phyloP scores from a whole-genome alignment of 768 basidiomycete genomes.

The Boletus huronensis region DNA sequence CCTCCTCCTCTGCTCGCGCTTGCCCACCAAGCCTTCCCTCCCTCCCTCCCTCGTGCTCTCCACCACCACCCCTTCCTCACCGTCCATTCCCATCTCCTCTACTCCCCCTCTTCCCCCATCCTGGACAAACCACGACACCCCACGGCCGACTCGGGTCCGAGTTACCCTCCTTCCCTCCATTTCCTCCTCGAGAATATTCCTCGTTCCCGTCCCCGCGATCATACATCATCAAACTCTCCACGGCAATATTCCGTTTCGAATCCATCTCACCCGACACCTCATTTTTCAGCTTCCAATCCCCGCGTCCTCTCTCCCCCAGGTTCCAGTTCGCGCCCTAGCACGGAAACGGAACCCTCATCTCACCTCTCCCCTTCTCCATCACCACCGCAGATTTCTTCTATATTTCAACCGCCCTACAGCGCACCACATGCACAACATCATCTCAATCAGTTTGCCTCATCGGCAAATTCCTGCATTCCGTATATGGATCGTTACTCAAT shows the following conservation, averaged over 20 bases:
- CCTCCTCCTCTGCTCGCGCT: slow-evolving; percentile 24
- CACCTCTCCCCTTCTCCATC: slow-evolving; percentile 43
- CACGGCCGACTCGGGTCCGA: slow-evolving; percentile 35
- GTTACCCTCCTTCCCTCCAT: slow-evolving; percentile 31
- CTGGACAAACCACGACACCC: slow-evolving; percentile 35
- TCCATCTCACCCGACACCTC: slow-evolving; percentile 19
- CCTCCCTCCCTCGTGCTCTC: slow-evolving; percentile 13
- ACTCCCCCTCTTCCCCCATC: slow-evolving; percentile 28
- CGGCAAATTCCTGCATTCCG: slow-evolving; percentile 39
- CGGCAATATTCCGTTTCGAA: slow-evolving; percentile 10
- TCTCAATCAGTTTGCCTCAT: slow-evolving; percentile 44
- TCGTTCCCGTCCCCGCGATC: slow-evolving; percentile 33
- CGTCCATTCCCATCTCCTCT: slow-evolving; percentile 24
- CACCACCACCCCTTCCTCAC: slow-evolving; percentile 23
- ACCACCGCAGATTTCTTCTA: slow-evolving; percentile 38
- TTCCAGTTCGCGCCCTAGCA: not conserved
- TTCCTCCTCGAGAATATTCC: slow-evolving; percentile 30
- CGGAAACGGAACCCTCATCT: not conserved
- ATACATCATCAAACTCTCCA: slow-evolving; percentile 19
- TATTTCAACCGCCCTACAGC: slow-evolving; percentile 40
- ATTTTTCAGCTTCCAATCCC: slow-evolving; percentile 17
- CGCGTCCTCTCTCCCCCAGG: slow-evolving; percentile 5
- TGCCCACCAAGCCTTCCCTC: not conserved
- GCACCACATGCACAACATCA: slow-evolving; percentile 45
- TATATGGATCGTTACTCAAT: slow-evolving; percentile 40